Evolutionary conservation across 2,329 filamentous ascomycete species (phyloP), one percentile per base, ranked within the genome.

Genomic region (Apiospora malaysiana): DNA sequence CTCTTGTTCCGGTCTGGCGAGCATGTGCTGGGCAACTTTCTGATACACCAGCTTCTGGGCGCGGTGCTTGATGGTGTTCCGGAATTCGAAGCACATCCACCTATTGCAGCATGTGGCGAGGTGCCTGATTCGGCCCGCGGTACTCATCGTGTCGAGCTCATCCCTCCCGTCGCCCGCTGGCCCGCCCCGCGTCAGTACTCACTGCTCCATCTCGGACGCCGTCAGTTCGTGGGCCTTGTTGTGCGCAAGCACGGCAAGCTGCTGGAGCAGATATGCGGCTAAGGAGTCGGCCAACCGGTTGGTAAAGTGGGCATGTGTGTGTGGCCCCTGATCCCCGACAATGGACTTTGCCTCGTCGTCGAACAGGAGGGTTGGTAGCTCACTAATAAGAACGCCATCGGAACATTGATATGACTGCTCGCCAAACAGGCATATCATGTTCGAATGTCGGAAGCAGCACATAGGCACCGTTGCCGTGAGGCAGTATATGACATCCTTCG

Each of bases 61-160:
- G 23, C 49, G 49, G 49, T 51, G 49, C 49, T 51, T 51, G 12
- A 51, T 27, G 23, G 49, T 51, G 49, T 51, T 51, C 49, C 49
- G 23, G 23, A 27, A 23, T 23, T 51, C 49, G 7, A 51, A 51
- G 49, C 27, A 51, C 49, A 51, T 51, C 49, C 49, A 51, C 23
- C 49, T 16, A 14, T 14, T 42, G 40, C 49, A 23, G 23, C 23
- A 51, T 6, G 49, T 23, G 12, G 49, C 23, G 14, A 51, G 49
- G 49, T 51, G 14, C 12, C 23, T 14, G 49, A 51, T 51, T 23
- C 23, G 25, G 9, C 27, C 49, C 23, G 49, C 49, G 12, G 49
- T 14, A 23, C 23, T 16, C 49, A 51, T 51, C 49, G 49, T 23
- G 10, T 51, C 49, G 12, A 51, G 49, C 49, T 14, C 12, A 16